phyloP scores from a whole-genome alignment of 306 rosid genomes.

The Citrullus colocynthis region DNA sequence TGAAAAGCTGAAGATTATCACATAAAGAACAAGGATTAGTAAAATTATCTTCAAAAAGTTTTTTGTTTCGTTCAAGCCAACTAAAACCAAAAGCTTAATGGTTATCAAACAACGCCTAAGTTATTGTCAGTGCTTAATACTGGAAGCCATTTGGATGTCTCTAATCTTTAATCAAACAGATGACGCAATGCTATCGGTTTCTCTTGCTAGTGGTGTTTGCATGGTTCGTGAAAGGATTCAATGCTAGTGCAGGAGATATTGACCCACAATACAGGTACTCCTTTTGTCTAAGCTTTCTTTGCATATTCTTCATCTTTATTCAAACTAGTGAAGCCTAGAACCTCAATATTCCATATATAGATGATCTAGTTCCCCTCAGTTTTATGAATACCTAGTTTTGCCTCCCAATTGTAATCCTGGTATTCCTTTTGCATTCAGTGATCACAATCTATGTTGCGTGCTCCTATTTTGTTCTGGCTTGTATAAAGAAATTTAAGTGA shows the following conservation, averaged over 20 bases:
- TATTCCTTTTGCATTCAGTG: not conserved
- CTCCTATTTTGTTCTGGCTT: not conserved
- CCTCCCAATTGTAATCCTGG: not conserved
- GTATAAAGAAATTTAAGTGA: not conserved
- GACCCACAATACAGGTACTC: conserved; percentile 59
- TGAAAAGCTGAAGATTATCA: no score
- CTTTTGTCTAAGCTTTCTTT: not conserved
- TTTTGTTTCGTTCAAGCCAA: no score
- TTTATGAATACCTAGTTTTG: not conserved
- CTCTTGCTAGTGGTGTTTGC: conserved; percentile 41
- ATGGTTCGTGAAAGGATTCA: conserved; percentile 21
- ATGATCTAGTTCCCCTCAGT: not conserved
- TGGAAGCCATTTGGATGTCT: not conserved
- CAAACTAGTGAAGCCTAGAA: not conserved
- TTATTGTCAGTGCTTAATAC: not conserved
- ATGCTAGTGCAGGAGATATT: conserved; percentile 78
- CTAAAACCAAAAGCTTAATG: no score
- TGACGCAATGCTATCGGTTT: conserved; percentile 29
- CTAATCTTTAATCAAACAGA: conserved; percentile 24
- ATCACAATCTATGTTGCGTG: not conserved
- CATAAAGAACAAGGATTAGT: no score
- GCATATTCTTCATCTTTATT: not conserved
- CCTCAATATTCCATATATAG: not conserved
- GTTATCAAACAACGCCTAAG: not conserved
- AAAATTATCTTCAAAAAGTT: no score